Percentiles rank a stretch among this genome's conserved stretches.
Conservation (phyloP, 768 basidiomycete genomes). For the Termitomyces sp. region DNA sequence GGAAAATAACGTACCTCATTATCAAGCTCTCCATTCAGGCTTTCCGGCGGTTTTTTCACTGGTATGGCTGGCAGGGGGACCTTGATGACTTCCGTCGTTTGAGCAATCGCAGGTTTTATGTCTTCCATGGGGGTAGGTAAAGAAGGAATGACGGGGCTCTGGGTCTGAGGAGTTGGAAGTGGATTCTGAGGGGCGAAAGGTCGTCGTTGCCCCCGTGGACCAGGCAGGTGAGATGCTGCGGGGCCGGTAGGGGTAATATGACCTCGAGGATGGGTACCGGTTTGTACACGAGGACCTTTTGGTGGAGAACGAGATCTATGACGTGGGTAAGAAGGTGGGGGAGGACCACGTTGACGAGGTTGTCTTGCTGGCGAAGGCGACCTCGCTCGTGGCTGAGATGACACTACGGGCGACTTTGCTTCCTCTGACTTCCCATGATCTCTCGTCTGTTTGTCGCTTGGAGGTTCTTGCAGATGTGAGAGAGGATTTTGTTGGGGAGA, state of each 20-base stretch:
- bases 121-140: constrained; percentile 2
- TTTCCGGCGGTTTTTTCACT: constrained; percentile 19
- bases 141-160: constrained; percentile 1
- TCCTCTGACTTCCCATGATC: not conserved
- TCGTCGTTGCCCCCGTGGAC: constrained; percentile 16
- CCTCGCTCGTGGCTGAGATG: constrained; percentile 7
- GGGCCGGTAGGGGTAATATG: constrained; percentile 14
- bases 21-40: constrained; percentile 20
- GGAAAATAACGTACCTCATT: constrained; percentile 8
- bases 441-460: not conserved
- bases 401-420: not conserved
- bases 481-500: not conserved
- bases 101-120: not conserved
- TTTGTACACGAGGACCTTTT: constrained; percentile 28
- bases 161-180: constrained; percentile 2
- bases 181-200: constrained; percentile 4
- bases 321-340: constrained; percentile 13
- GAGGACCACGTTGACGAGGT: constrained; percentile 13
- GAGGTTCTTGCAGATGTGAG: not conserved
- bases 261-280: constrained; percentile 12
- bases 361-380: constrained; percentile 21
- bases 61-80: constrained; percentile 24
- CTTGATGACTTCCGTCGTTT: constrained; percentile 2
- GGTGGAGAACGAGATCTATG: constrained; percentile 31
- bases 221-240: constrained; percentile 14